These are phyloP conservation scores for Cyclocybe aegerita DNA, from an alignment of 768 basidiomycete species.

Conservation along the genomic window DNA sequence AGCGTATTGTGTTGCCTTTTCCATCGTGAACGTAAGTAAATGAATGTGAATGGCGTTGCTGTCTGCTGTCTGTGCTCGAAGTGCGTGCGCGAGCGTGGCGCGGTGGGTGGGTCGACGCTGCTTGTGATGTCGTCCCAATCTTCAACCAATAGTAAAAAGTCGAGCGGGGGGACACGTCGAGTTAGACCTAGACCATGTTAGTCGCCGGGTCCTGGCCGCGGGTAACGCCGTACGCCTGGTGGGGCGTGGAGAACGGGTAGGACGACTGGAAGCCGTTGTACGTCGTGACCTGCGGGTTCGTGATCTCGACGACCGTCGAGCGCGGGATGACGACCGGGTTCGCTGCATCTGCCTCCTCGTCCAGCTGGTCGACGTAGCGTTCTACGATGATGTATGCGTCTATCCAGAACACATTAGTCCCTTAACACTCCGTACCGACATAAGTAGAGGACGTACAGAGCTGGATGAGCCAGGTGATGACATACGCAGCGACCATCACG, in stretches of 20 bases:
- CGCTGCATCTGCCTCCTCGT: slow-evolving; percentile 42
- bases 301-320: slow-evolving; percentile 6
- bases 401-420: slow-evolving; percentile 18
- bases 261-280: slow-evolving; percentile 11
- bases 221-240: slow-evolving; percentile 15
- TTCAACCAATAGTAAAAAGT: too few species aligned
- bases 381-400: slow-evolving; percentile 53
- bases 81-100: too few species aligned
- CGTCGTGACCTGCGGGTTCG: slow-evolving; percentile 12
- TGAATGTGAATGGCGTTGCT: slow-evolving; percentile 5
- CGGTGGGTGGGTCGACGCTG: too few species aligned
- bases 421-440: slow-evolving; percentile 1
- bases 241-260: slow-evolving; percentile 19
- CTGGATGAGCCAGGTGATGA: slow-evolving; percentile 52
- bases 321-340: slow-evolving; percentile 20
- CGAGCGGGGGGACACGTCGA: too few species aligned
- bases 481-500: slow-evolving; percentile 42
- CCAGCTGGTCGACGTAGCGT: slow-evolving; percentile 52
- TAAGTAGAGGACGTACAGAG: slow-evolving; percentile 42
- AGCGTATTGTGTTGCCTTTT: background rate
- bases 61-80: too few species aligned
- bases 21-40: background rate
- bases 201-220: slow-evolving; percentile 13
- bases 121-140: too few species aligned
- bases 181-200: background rate